Evolutionary conservation across 2,329 filamentous ascomycete genomes (phyloP).

Genomic region (Aspergillus carbonarius): DNA sequence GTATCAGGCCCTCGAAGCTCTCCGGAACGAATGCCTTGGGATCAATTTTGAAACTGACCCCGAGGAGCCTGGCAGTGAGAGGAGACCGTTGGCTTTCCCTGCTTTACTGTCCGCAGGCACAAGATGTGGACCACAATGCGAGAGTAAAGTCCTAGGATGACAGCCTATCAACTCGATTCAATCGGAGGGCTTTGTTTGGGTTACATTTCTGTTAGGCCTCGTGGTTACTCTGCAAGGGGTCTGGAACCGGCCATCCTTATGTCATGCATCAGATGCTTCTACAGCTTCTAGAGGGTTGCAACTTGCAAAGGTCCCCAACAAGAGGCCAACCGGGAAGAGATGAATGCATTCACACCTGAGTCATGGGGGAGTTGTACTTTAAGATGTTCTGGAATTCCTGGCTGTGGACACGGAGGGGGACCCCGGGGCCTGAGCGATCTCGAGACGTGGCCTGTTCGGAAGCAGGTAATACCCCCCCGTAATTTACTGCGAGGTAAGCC

Average conservation of each 20-base stretch:
- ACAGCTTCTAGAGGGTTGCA: neutral
- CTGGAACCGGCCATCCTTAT: neutral
- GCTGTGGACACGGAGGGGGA: neutral
- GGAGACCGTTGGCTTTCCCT: neutral
- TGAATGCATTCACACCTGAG: too few relatives aligned
- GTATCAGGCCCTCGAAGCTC: neutral
- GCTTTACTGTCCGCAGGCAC: neutral
- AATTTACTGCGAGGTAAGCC: neutral
- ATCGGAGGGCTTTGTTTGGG: neutral
- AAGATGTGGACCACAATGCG: neutral
- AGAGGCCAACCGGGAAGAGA: too few relatives aligned
- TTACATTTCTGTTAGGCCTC: neutral
- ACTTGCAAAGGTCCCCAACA: too few relatives aligned
- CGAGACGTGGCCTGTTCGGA: constrained; percentile 12
- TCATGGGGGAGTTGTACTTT: neutral
- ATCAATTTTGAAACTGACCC: neutral
- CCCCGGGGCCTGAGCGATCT: neutral
- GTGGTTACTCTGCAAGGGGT: neutral
- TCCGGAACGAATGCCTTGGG: neutral
- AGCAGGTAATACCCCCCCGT: constrained; percentile 1
- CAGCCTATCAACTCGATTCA: neutral
- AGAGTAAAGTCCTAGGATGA: neutral
- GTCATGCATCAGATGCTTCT: neutral
- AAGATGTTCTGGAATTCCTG: neutral
- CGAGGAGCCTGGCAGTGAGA: neutral